Evolutionary conservation across 768 basidiomycete genomes (phyloP).

Genomic region (Termitomyces titanicus): DNA sequence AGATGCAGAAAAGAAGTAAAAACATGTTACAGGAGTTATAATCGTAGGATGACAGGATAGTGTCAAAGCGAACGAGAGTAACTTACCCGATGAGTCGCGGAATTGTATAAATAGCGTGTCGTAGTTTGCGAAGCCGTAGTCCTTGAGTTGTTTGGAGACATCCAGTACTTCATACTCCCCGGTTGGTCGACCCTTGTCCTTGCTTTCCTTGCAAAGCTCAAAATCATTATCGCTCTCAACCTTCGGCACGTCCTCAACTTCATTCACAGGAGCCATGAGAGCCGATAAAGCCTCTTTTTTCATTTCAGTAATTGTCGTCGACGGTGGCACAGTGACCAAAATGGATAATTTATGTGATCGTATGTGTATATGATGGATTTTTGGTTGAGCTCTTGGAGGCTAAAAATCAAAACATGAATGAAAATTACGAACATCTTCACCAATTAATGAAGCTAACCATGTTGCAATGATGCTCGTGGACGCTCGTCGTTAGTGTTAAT

Average conservation of each 20-base stretch:
- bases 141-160: slow-evolving; percentile 37
- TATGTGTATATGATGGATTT: slow-evolving; percentile 63
- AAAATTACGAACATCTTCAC: background rate
- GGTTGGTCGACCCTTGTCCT: slow-evolving; percentile 48
- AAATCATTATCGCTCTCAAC: slow-evolving; percentile 37
- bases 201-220: slow-evolving; percentile 55
- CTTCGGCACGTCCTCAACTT: slow-evolving; percentile 26
- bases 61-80: slow-evolving; percentile 1
- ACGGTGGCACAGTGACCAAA: slow-evolving; percentile 52
- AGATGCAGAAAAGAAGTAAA: slow-evolving; percentile 11
- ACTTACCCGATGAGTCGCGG: slow-evolving; percentile 57
- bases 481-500: slow-evolving; percentile 6
- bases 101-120: slow-evolving; percentile 69
- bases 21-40: slow-evolving; percentile 15
- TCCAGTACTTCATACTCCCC: slow-evolving; percentile 54
- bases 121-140: slow-evolving; percentile 57
- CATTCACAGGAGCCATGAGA: slow-evolving; percentile 46
- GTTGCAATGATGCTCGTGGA: slow-evolving; percentile 3
- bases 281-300: slow-evolving; percentile 65
- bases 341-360: slow-evolving; percentile 73
- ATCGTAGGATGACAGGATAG: slow-evolving; percentile 10
- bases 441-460: slow-evolving; percentile 18
- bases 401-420: background rate
- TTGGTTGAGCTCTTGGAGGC: slow-evolving; percentile 56
- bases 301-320: slow-evolving; percentile 50